Conservation (phyloP, 768 basidiomycete genomes). For the Auricularia sp. region DNA sequence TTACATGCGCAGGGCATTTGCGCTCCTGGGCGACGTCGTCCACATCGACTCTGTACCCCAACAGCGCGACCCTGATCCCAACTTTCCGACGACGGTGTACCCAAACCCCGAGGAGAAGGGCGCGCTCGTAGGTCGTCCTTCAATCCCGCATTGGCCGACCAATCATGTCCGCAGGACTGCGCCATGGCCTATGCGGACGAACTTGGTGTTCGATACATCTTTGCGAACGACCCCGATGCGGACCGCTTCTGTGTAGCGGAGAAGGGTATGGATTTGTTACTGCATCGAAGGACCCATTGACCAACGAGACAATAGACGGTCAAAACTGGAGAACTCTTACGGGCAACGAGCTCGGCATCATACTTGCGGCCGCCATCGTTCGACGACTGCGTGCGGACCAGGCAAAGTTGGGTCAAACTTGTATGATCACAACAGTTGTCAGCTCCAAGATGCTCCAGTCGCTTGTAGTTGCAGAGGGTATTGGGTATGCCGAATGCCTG, state of each 20-base stretch:
- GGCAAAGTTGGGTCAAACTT: constrained; percentile 43
- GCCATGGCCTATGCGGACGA: constrained; percentile 54
- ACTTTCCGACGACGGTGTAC: constrained; percentile 76
- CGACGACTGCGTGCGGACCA: constrained; percentile 8
- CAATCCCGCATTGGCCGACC: background rate
- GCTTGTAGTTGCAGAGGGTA: constrained; percentile 67
- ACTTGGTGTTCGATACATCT: constrained; percentile 47
- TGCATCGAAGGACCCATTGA: constrained; percentile 1
- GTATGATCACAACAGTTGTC: constrained; percentile 83
- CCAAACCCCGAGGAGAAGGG: constrained; percentile 92
- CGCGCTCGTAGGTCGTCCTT: constrained; percentile 15
- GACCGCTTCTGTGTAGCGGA: constrained; percentile 77
- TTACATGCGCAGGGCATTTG: constrained; percentile 48
- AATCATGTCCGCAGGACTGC: constrained; percentile 43
- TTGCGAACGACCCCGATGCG: constrained; percentile 86
- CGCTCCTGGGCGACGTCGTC: background rate
- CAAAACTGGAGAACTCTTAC: constrained; percentile 66
- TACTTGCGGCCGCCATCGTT: constrained; percentile 36
- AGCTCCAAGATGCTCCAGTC: constrained; percentile 82
- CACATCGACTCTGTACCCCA: constrained; percentile 43
- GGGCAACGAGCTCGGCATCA: constrained; percentile 70
- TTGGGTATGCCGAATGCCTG: constrained; percentile 75
- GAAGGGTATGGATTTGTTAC: constrained; percentile 21
- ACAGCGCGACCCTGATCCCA: constrained; percentile 68
- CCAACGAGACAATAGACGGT: constrained; percentile 21